Conservation (phyloP, 441 rosid species). For the Isatis lusitanica region DNA sequence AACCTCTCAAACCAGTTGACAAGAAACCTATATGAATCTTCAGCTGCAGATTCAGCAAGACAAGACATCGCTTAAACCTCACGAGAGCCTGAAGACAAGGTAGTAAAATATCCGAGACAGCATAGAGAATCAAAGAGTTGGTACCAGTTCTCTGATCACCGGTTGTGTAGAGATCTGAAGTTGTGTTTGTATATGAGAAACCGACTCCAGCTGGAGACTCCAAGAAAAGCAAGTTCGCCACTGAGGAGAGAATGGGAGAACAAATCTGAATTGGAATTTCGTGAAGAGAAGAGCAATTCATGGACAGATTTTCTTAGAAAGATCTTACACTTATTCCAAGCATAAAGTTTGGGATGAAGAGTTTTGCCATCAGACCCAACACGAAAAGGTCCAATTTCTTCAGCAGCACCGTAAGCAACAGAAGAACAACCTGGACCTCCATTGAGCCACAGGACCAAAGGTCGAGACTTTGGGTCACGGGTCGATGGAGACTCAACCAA, state of each 20-base stretch:
- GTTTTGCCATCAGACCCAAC: conserved; percentile 74
- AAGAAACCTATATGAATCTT: conserved; percentile 76
- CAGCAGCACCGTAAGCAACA: conserved; percentile 88
- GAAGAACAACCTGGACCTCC: conserved; percentile 99
- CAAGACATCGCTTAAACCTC: not conserved
- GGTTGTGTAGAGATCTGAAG: conserved; percentile 69
- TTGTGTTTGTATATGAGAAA: conserved; percentile 81
- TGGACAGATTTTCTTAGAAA: not conserved
- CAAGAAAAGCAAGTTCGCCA: conserved; percentile 90
- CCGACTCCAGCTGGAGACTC: conserved; percentile 99
- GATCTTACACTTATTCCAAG: conserved; percentile 82
- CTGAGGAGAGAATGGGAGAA: conserved; percentile 41
- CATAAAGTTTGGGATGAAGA: conserved; percentile 67
- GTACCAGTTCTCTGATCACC: conserved; percentile 91
- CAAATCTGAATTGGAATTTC: conserved; percentile 14
- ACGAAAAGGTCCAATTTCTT: conserved; percentile 92
- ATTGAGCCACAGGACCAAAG: conserved; percentile 87
- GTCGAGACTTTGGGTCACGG: conserved; percentile 67
- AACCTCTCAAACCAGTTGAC: conserved; percentile 90
- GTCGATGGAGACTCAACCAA: conserved; percentile 73
- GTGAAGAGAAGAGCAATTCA: not conserved
- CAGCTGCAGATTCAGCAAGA: conserved; percentile 54
- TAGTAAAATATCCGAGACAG: not conserved
- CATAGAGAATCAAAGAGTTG: conserved; percentile 9
- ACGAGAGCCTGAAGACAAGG: not conserved